Conservation (phyloP, 1,284 basidiomycete genomes). For the Agroathelia rolfsii region DNA sequence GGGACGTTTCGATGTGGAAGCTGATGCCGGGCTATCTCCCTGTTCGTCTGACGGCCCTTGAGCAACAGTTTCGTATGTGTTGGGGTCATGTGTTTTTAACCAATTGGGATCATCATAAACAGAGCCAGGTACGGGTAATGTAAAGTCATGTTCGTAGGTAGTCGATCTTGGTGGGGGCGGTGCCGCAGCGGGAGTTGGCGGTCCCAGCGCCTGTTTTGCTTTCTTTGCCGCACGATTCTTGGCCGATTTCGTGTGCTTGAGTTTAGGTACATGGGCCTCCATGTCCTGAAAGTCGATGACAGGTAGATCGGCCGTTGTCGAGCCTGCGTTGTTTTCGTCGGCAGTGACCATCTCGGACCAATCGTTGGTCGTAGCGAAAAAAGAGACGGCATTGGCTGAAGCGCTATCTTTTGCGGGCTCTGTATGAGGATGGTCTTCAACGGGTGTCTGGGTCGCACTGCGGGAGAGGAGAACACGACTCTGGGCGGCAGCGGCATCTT, state of each 20-base stretch:
- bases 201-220: slow-evolving; percentile 19
- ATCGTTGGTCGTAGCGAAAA: slow-evolving; percentile 42
- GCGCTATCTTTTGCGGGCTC: slow-evolving; percentile 18
- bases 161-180: slow-evolving; percentile 15
- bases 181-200: slow-evolving; percentile 17
- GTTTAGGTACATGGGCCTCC: slow-evolving; percentile 27
- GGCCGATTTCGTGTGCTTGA: slow-evolving; percentile 27
- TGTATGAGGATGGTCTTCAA: slow-evolving; percentile 20
- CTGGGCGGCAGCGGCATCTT: slow-evolving; percentile 40
- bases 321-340: slow-evolving; percentile 50
- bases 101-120: too few species aligned
- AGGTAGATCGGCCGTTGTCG: slow-evolving; percentile 51
- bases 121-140: too few species aligned
- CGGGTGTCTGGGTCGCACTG: slow-evolving; percentile 53
- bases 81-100: slow-evolving; percentile 15
- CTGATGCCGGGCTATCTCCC: slow-evolving; percentile 20
- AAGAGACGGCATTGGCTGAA: slow-evolving; percentile 27
- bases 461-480: slow-evolving; percentile 48
- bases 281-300: slow-evolving; percentile 74
- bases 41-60: slow-evolving; percentile 9
- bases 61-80: slow-evolving; percentile 8
- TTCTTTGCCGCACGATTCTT: slow-evolving; percentile 23
- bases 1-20: slow-evolving; percentile 20
- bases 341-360: slow-evolving; percentile 84
- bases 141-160: too few species aligned